phyloP scores from a whole-genome alignment of 1,284 basidiomycete species.

The Volvariella volvacea region DNA sequence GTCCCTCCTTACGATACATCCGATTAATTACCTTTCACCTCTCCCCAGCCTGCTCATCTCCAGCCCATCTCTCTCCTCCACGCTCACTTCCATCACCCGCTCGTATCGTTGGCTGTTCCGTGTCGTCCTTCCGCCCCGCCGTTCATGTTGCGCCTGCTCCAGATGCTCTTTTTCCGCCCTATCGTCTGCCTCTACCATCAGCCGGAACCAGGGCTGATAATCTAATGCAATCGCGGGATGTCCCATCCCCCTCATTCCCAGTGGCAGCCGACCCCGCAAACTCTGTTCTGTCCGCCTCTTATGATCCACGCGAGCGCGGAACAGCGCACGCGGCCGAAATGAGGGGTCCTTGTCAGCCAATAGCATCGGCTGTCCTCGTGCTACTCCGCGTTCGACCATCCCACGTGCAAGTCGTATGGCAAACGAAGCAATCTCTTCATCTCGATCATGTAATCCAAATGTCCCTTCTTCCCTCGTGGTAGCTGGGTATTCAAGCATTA shows the following conservation, averaged over 20 bases:
- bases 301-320: slow-evolving; percentile 37
- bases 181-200: slow-evolving; percentile 70
- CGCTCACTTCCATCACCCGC: slow-evolving; percentile 34
- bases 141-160: slow-evolving; percentile 15
- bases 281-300: slow-evolving; percentile 34
- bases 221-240: slow-evolving; percentile 51
- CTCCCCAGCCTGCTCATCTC: not conserved
- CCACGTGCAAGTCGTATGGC: slow-evolving; percentile 41
- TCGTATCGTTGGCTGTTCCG: slow-evolving; percentile 48
- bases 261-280: slow-evolving; percentile 26
- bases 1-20: too few relatives aligned
- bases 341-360: slow-evolving; percentile 17
- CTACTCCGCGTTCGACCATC: slow-evolving; percentile 21
- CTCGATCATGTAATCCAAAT: slow-evolving; percentile 28
- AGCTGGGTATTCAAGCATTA: slow-evolving; percentile 26
- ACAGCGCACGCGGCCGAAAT: slow-evolving; percentile 23
- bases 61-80: slow-evolving; percentile 23
- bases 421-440: slow-evolving; percentile 40
- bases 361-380: slow-evolving; percentile 22
- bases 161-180: slow-evolving; percentile 18
- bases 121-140: slow-evolving; percentile 37
- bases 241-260: slow-evolving; percentile 23
- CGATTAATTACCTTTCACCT: not conserved
- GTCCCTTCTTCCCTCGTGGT: slow-evolving; percentile 11
- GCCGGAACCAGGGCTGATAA: slow-evolving; percentile 63